A percentile compares a stretch with the other conserved stretches of the same genome.
Conservation (phyloP, 1,139 yeast species). For the Debaryomyces subglobosus region DNA sequence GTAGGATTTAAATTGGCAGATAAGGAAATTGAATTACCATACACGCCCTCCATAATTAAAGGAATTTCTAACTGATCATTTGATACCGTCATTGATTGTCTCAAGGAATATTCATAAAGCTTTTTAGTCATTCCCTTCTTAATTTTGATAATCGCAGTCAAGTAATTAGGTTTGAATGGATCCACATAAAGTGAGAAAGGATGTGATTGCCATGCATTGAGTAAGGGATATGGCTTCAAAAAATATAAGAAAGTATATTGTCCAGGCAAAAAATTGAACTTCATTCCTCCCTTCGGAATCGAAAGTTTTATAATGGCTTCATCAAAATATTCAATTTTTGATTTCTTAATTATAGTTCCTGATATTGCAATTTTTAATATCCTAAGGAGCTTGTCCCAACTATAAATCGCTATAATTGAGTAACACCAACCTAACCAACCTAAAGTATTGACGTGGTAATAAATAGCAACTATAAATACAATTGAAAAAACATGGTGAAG, state of each 20-base stretch:
- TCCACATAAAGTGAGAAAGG: slow-evolving; percentile 23
- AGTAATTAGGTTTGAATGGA: slow-evolving; percentile 8
- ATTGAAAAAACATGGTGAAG: slow-evolving; percentile 33
- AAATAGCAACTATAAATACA: slow-evolving; percentile 34
- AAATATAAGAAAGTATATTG: slow-evolving; percentile 20
- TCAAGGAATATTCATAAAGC: slow-evolving; percentile 4
- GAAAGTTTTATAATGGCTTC: slow-evolving; percentile 16
- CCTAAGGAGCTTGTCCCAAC: slow-evolving; percentile 39
- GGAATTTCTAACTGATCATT: background rate
- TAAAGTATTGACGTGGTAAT: slow-evolving; percentile 37
- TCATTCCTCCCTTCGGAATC: slow-evolving; percentile 11
- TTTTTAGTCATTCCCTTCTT: slow-evolving; percentile 21
- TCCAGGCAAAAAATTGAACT: slow-evolving; percentile 15
- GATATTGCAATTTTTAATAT: slow-evolving; percentile 33
- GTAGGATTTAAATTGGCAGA: background rate
- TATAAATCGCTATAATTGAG: slow-evolving; percentile 40
- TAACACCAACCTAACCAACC: slow-evolving; percentile 52
- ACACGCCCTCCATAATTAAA: slow-evolving; percentile 8
- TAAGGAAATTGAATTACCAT: slow-evolving; percentile 1
- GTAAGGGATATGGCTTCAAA: slow-evolving; percentile 10
- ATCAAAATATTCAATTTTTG: slow-evolving; percentile 28
- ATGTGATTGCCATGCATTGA: slow-evolving; percentile 23
- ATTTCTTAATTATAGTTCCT: slow-evolving; percentile 21
- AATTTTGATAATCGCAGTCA: slow-evolving; percentile 19
- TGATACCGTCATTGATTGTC: background rate